Base-by-base conservation (phyloP, 176 grass and related monocot species). In the Musa schizocarpa region DNA sequence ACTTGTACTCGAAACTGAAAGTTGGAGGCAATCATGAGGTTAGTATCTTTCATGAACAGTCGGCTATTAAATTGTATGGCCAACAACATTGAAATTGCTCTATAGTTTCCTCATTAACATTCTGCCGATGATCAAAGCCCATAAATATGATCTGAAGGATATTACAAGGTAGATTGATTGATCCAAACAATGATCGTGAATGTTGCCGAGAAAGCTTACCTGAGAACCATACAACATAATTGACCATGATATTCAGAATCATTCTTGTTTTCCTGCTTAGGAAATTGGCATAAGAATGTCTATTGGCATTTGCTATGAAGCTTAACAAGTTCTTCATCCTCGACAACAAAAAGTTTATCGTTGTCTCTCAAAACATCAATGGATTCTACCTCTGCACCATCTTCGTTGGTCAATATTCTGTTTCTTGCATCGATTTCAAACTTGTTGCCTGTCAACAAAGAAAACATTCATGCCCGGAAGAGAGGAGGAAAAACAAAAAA, bases 351-450 rank as follows among this genome's bases (percentile, higher is more conserved):
- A 63, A 99, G 66, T 76, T 92, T 94, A 76, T 99, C 90, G 11
- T 99, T 86, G 78, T 94, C 95, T 71, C 90, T 84, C 43, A 94
- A 82, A 59, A 99, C 90, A 72, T 94, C 84, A 25, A 87, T 57
- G 0, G 88, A 87, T 53, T 94, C 90, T 79, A 94, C 81, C 84
- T 91, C 95, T 11, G 90, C 80, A 52, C 73, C 90, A 69, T 81
- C 90, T 29, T 86, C 34, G 84, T 87, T 99, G 74, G 86, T 72
- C 54, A 99, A 19, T 65, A 79, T 49, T 11, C 80, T 78, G 25
- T 72, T 79, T 69, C 76, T 79, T 9, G 26, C 19, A 23, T 84
- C 73, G 0, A 92, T 70, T 43, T 78, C 82, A 53, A 99, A 71
- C 21, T 99, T 99, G 74, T 86, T 83, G 11, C 78, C 95, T 99